phyloP scores from a whole-genome alignment of 2,329 filamentous ascomycete species.

The Colletotrichum sp. region DNA sequence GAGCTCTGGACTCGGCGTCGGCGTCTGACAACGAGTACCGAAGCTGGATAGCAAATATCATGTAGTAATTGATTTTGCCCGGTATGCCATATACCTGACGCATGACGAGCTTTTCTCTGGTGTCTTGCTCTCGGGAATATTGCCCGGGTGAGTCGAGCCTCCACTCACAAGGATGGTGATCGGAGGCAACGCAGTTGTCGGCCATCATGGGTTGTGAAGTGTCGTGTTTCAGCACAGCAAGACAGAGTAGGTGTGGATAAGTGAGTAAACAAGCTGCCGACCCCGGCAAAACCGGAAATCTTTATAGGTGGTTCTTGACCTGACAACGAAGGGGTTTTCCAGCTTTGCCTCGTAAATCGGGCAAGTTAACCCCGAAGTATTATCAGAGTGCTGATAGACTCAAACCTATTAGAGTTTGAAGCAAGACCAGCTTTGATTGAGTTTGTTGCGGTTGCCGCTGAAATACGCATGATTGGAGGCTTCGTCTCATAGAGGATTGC shows the following conservation, averaged over 20 bases:
- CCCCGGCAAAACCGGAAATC: background rate
- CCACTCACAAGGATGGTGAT: background rate
- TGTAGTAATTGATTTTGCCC: background rate
- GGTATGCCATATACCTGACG: background rate
- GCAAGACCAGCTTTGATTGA: background rate
- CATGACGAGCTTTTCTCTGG: background rate
- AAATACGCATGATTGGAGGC: background rate
- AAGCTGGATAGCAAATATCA: background rate
- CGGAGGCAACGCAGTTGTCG: background rate
- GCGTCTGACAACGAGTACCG: background rate
- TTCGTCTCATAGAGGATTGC: background rate
- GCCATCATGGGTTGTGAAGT: background rate
- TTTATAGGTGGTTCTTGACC: background rate
- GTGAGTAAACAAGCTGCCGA: background rate
- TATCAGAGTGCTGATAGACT: background rate
- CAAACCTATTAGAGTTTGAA: background rate
- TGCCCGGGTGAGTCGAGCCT: background rate
- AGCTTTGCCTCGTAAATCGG: background rate
- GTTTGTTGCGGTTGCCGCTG: background rate
- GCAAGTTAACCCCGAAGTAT: background rate
- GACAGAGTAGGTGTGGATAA: background rate
- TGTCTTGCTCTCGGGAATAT: background rate
- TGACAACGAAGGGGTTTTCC: background rate
- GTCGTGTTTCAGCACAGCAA: background rate
- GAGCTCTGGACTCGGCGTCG: background rate